Percentiles rank a stretch among this genome's conserved stretches.
Conservation (phyloP, 805 yeast genomes). For the Wickerhamomyces xylosicus region DNA sequence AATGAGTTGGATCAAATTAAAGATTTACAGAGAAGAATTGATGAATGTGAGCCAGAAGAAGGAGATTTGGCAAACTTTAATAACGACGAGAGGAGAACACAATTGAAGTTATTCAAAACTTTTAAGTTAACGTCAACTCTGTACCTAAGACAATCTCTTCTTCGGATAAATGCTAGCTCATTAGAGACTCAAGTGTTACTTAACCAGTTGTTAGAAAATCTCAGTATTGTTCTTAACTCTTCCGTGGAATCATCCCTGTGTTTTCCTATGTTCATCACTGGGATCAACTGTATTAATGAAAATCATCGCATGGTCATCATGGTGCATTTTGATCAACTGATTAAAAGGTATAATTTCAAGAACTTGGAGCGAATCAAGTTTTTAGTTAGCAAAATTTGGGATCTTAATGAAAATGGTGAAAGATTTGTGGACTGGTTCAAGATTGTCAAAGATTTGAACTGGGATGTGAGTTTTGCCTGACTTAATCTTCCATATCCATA, state of each 20-base stretch:
- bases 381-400: conserved; percentile 31
- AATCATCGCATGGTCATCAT: conserved; percentile 43
- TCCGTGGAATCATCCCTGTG: conserved; percentile 62
- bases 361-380: conserved; percentile 37
- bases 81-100: conserved; percentile 45
- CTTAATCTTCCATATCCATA: no score
- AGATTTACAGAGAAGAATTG: conserved; percentile 36
- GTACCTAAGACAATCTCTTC: conserved; percentile 56
- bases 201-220: conserved; percentile 40
- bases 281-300: conserved; percentile 50
- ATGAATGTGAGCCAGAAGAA: conserved; percentile 40
- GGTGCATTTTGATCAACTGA: conserved; percentile 41
- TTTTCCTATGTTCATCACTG: conserved; percentile 73
- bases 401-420: conserved; percentile 38
- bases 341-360: conserved; percentile 57
- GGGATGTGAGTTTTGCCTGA: conserved; percentile 73
- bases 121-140: conserved; percentile 61
- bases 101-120: conserved; percentile 60
- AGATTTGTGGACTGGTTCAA: conserved; percentile 65
- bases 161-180: conserved; percentile 48
- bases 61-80: conserved; percentile 30
- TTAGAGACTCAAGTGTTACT: conserved; percentile 53
- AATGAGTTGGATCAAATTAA: not conserved
- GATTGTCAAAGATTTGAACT: conserved; percentile 52
- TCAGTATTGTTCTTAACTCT: conserved; percentile 55